Conservation (phyloP, 2,329 filamentous ascomycete species). For the Fusarium odoratissimum region DNA sequence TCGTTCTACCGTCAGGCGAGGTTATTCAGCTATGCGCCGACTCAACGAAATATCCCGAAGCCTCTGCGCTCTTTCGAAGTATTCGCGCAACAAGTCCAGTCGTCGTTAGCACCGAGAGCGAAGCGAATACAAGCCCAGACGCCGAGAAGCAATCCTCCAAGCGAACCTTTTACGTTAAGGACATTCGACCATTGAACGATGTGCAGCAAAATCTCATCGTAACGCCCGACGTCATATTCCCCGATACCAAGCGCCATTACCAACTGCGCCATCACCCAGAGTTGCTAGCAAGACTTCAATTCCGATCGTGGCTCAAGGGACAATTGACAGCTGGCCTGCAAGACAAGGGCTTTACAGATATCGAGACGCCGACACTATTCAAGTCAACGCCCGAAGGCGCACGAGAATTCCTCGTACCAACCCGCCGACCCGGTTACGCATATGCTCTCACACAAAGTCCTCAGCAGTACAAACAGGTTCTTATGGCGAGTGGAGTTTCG, state of each 20-base stretch:
- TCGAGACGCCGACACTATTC: conserved; percentile 95
- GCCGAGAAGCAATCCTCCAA: conserved; percentile 47
- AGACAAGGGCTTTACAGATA: conserved; percentile 73
- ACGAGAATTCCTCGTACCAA: conserved; percentile 93
- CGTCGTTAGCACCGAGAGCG: conserved; percentile 55
- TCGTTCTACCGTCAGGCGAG: conserved; percentile 53
- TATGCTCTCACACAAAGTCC: conserved; percentile 97
- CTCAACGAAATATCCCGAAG: conserved; percentile 49
- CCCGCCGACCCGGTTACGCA: conserved; percentile 77
- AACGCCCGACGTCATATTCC: conserved; percentile 78
- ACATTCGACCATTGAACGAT: conserved; percentile 50
- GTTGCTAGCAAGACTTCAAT: conserved; percentile 74
- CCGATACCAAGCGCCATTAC: conserved; percentile 80
- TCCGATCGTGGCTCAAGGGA: conserved; percentile 71
- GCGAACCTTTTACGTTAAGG: conserved; percentile 74
- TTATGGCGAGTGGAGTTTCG: conserved; percentile 89
- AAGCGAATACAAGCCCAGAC: conserved; percentile 39
- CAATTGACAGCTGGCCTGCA: conserved; percentile 66
- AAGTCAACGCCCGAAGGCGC: conserved; percentile 98
- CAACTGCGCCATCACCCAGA: conserved; percentile 81
- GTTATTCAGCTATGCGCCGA: conserved; percentile 60
- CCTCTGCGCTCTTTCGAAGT: conserved; percentile 57
- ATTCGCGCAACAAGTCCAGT: conserved; percentile 66
- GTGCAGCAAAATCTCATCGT: conserved; percentile 76
- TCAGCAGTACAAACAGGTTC: conserved; percentile 97